These are phyloP conservation scores for Prototheca wickerhamii DNA, from an alignment of 163 green algal genomes.

Conservation along the genomic window DNA sequence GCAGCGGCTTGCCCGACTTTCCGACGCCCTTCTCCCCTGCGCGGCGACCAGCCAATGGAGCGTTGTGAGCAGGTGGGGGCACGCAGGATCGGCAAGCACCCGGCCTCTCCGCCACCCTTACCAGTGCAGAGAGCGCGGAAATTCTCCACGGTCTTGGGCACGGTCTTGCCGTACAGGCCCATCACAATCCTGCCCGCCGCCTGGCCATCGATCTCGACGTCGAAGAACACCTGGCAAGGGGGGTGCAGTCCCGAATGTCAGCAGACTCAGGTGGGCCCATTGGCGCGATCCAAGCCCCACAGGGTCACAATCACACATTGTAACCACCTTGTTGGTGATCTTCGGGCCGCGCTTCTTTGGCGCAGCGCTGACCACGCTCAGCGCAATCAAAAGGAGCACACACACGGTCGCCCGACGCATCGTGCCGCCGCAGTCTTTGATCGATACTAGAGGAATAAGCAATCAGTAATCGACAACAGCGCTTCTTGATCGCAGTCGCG, in stretches of 20 bases:
- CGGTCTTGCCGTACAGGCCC: constrained; percentile 77
- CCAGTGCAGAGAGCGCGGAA: constrained; percentile 72
- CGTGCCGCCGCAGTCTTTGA: too few species aligned
- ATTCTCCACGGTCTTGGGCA: constrained; percentile 93
- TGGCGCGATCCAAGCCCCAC: too few species aligned
- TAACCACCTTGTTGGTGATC: constrained; percentile 28
- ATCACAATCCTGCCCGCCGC: constrained; percentile 72
- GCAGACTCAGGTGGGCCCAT: too few species aligned
- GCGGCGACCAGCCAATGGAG: background rate
- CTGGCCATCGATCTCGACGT: constrained; percentile 88
- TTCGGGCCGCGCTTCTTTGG: constrained; percentile 13
- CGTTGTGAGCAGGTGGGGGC: background rate
- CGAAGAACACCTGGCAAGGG: constrained; percentile 83
- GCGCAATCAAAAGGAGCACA: background rate
- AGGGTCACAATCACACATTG: background rate
- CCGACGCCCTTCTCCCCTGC: constrained; percentile 73
- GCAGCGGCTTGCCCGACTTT: constrained; percentile 75
- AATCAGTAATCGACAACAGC: too few species aligned
- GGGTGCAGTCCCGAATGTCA: background rate
- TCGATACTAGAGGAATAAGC: too few species aligned
- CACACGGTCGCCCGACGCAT: background rate
- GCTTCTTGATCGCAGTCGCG: too few species aligned
- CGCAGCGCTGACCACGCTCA: background rate
- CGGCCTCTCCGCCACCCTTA: background rate
- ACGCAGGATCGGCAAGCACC: background rate